A percentile compares a stretch with the other conserved stretches of the same genome.
Evolutionary conservation across 305 asterid species (phyloP).

Genomic region (Petunia hybrid): DNA sequence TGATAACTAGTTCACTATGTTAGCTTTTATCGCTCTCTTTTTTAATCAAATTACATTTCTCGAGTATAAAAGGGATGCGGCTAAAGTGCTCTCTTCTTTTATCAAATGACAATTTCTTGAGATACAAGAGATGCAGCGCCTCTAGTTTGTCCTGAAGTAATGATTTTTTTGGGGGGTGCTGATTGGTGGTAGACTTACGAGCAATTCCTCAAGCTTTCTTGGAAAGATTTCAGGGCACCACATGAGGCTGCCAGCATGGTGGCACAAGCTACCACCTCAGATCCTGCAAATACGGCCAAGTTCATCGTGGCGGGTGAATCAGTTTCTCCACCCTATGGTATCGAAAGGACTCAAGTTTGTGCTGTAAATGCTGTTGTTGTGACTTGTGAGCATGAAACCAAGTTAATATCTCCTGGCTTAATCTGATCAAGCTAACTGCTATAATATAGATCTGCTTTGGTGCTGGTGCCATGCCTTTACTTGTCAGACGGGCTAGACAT

Average conservation of each 20-base stretch:
- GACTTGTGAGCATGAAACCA: not conserved
- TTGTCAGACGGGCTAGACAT: not conserved
- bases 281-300: not conserved
- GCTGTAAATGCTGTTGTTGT: no score
- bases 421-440: not conserved
- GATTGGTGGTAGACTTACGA: not conserved
- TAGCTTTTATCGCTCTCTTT: not conserved
- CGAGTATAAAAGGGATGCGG: not conserved
- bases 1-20: not conserved
- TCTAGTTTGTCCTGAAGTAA: not conserved
- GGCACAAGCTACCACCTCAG: not conserved
- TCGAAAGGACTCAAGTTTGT: not conserved
- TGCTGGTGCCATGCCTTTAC: not conserved
- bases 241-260: not conserved
- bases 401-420: not conserved
- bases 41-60: not conserved
- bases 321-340: not conserved
- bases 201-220: not conserved
- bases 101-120: not conserved
- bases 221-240: not conserved
- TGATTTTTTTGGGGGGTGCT: slow-evolving; percentile 4
- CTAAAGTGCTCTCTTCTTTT: not conserved
- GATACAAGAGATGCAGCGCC: not conserved
- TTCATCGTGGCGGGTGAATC: not conserved
- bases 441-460: not conserved